Base-by-base conservation (phyloP, 2,329 filamentous ascomycete genomes). In the Colletotrichum musicola region DNA sequence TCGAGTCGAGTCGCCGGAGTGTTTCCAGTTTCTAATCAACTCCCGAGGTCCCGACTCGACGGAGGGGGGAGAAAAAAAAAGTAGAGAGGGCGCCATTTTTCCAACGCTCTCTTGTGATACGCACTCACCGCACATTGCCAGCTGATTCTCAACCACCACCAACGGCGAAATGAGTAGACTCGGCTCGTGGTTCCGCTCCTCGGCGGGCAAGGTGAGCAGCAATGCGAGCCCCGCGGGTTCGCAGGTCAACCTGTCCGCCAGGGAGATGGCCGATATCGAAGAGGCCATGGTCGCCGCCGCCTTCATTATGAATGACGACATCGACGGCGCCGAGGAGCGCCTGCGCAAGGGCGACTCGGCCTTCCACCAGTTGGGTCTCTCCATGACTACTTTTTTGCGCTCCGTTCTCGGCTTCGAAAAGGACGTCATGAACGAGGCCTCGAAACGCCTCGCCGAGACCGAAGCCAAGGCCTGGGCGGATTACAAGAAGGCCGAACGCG, bases 321-420 rank as follows among this genome's bases (percentile, higher is more conserved):
- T 98, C 69, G 92, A 94, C 42, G 90, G 89, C 46, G 96, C 96
- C 6, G 93, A 97, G 81, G 84, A 85, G 69, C 89, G 89, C 49
- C 85, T 97, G 42, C 86, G 87, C 58, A 87, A 91, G 72, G 91
- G 92, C 51, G 86, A 88, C 73, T 97, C 95, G 6, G 89, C 93
- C n/a, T 98, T 97, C 77, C 96, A 99, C 80, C 84, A 92, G 82
- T 86, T 98, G 40, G 95, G 94, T 35, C 85, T 91, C 72, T 92
- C 93, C 60, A 90, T 97, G 40, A 90, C 94, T 20, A 89, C 89
- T 51, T 98, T 98, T 77, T 90, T 98, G 80, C 87, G 90, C 73
- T 94, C 95, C 18, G 91, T 96, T 2, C 83, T 98, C 1, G 95
- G 95, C 2, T 96, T 97, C 74, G 96, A 98, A 80, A 95, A 97